These are phyloP conservation scores for Hymenotorrendiella dingleyae DNA, from an alignment of 2,329 filamentous ascomycete species.

Conservation along the genomic window DNA sequence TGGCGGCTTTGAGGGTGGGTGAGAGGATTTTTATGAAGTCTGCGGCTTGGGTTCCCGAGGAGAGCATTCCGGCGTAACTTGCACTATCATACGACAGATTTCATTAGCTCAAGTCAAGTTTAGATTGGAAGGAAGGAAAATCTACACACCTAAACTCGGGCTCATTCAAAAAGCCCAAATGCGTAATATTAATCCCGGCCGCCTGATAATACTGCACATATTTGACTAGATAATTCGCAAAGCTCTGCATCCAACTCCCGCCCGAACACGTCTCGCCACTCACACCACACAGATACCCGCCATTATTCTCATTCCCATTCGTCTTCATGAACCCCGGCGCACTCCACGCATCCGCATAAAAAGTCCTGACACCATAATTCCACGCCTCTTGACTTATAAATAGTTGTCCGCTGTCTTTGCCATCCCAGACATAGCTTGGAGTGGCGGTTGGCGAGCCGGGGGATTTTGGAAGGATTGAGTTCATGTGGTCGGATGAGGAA, in stretches of 20 bases:
- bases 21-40: conserved; percentile 43
- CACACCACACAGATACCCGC: conserved; percentile 42
- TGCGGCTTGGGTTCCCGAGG: conserved; percentile 40
- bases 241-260: conserved; percentile 44
- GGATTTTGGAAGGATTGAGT: conserved; percentile 39
- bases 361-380: conserved; percentile 37
- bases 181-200: conserved; percentile 34
- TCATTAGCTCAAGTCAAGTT: no score
- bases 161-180: conserved; percentile 41
- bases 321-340: conserved; percentile 48
- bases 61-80: conserved; percentile 42
- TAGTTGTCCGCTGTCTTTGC: conserved; percentile 44
- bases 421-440: conserved; percentile 41
- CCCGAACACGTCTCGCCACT: conserved; percentile 33
- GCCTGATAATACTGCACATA: conserved; percentile 40
- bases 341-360: conserved; percentile 45
- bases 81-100: no score
- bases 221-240: conserved; percentile 43
- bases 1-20: conserved; percentile 32
- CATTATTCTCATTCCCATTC: conserved; percentile 38
- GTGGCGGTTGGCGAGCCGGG: conserved; percentile 37
- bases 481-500: conserved; percentile 16
- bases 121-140: neutral
- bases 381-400: conserved; percentile 44
- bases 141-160: conserved; percentile 31